Evolutionary conservation across 495 filamentous ascomycete genomes (phyloP).

Genomic region (Penicillium antarcticum): DNA sequence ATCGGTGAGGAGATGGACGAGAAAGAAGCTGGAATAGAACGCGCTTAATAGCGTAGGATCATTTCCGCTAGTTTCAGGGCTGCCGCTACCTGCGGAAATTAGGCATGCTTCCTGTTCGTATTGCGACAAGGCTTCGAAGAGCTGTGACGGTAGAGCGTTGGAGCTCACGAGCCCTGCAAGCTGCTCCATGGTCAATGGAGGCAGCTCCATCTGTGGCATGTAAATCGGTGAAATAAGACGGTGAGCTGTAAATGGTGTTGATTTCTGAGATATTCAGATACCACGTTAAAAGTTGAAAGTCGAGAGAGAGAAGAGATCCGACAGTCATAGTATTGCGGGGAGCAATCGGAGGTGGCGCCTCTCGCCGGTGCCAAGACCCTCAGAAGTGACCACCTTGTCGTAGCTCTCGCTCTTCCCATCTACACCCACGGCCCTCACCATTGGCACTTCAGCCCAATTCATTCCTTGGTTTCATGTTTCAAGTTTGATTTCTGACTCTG

Average conservation of each 20-base stretch:
- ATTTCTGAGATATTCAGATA: not conserved
- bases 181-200: conserved; percentile 33
- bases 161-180: conserved; percentile 35
- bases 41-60: conserved; percentile 35
- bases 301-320: not conserved
- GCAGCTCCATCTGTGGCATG: conserved; percentile 29
- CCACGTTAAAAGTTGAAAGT: too few relatives aligned
- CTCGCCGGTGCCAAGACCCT: conserved; percentile 29
- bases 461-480: conserved; percentile 30
- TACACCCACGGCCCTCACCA: conserved; percentile 18
- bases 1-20: conserved; percentile 50
- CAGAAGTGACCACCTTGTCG: conserved; percentile 49
- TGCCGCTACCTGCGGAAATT: conserved; percentile 19
- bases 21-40: conserved; percentile 51
- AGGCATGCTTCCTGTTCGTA: conserved; percentile 44
- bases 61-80: not conserved
- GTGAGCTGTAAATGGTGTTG: not conserved
- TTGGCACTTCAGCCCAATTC: conserved; percentile 37
- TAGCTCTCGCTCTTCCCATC: conserved; percentile 37
- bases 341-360: conserved; percentile 32
- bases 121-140: conserved; percentile 41
- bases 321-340: conserved; percentile 25
- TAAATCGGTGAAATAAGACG: not conserved
- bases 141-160: conserved; percentile 34
- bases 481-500: conserved; percentile 23